Evolutionary conservation across 73 alveolate genomes (phyloP).

Genomic region (Paramecium pentaurelia): DNA sequence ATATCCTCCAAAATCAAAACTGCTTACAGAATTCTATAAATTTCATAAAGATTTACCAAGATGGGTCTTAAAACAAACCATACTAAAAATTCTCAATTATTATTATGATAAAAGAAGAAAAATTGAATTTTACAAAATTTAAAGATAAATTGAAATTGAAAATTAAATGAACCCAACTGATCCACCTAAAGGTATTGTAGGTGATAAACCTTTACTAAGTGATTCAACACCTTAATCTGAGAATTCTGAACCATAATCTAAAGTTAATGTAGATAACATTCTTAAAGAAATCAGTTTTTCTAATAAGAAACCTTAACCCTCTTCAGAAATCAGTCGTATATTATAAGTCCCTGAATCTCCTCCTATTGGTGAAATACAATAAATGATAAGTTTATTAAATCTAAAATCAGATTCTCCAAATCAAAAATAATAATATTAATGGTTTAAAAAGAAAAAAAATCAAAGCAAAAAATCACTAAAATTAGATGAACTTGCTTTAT

Average conservation of each 20-base stretch:
- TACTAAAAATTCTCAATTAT: conserved; percentile 37
- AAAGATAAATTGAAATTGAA: conserved; percentile 50
- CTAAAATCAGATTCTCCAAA: neutral
- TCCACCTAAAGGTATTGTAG: conserved; percentile 64
- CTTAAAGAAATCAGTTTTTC: conserved; percentile 41
- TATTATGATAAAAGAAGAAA: conserved; percentile 54
- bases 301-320: neutral
- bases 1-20: conserved; percentile 28
- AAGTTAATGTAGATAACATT: conserved; percentile 39
- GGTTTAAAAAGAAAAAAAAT: neutral
- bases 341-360: conserved; percentile 1
- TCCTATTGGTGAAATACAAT: neutral
- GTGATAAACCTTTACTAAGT: conserved; percentile 25
- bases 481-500: conserved; percentile 25
- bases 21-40: conserved; percentile 57
- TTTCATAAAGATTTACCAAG: conserved; percentile 62
- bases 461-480: neutral
- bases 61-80: conserved; percentile 11
- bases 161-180: conserved; percentile 44
- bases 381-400: conserved; percentile 10
- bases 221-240: conserved; percentile 23
- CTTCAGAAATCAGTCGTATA: neutral
- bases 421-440: neutral
- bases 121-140: conserved; percentile 53
- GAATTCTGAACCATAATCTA: neutral